These are phyloP conservation scores for Effrenium voratum DNA, from an alignment of 73 alveolate genomes.

Conservation along the genomic window DNA sequence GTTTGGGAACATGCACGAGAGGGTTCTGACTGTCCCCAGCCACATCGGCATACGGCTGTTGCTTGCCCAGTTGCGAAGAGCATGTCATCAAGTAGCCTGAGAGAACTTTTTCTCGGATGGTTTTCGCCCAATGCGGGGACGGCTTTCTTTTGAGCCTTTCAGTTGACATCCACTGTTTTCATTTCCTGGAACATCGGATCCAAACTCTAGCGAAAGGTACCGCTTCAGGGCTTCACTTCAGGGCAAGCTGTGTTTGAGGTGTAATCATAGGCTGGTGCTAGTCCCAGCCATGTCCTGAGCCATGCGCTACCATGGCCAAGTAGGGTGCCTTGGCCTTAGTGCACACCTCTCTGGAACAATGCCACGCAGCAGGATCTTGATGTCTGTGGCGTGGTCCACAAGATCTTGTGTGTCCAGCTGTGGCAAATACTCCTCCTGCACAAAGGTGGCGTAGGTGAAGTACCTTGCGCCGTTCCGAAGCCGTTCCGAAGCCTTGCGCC, in stretches of 20 bases:
- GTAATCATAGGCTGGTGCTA: too few species aligned
- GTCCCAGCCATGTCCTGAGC: too few species aligned
- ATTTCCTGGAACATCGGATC: too few species aligned
- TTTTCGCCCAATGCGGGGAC: not conserved
- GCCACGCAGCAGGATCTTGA: constrained; percentile 22
- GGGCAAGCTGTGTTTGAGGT: too few species aligned
- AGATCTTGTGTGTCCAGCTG: constrained; percentile 67
- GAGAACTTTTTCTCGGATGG: not conserved
- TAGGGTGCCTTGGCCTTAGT: too few species aligned
- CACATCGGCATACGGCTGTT: not conserved
- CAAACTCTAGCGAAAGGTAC: too few species aligned
- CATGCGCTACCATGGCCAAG: too few species aligned
- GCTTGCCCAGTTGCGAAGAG: not conserved
- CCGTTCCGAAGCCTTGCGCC: not conserved
- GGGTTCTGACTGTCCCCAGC: not conserved
- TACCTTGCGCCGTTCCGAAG: not conserved
- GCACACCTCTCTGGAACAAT: too few species aligned
- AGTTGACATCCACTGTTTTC: too few species aligned
- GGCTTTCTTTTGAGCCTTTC: not conserved
- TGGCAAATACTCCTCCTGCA: constrained; percentile 82
- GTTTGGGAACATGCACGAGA: too few species aligned
- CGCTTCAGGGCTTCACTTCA: too few species aligned
- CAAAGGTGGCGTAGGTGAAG: constrained; percentile 88
- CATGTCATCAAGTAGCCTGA: not conserved
- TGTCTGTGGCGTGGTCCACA: constrained; percentile 71